Percentiles rank a stretch among this genome's conserved stretches.
These are phyloP conservation scores for Chloropicon primus DNA, from an alignment of 139 green algal species.

Conservation along the genomic window DNA sequence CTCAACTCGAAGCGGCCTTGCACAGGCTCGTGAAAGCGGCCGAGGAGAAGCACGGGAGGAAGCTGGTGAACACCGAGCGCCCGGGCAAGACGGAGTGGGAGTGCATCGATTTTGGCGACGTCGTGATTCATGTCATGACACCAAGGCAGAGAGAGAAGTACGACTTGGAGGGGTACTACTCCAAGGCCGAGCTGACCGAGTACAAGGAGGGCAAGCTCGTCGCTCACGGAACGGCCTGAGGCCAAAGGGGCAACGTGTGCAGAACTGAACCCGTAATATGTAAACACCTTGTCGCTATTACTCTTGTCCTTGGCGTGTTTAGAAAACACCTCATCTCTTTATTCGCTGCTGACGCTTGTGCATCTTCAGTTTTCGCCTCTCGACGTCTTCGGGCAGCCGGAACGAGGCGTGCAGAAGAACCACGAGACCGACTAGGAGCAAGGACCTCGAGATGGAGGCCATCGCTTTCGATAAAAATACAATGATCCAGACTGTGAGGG, in stretches of 20 bases:
- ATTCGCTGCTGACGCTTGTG: not conserved
- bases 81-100: constrained; percentile 7
- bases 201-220: not conserved
- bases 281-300: too few species aligned
- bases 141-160: constrained; percentile 23
- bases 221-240: not conserved
- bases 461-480: not conserved
- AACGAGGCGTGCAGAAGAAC: not conserved
- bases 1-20: constrained; percentile 24
- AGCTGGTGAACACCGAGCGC: not conserved
- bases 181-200: constrained; percentile 4
- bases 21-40: constrained; percentile 4
- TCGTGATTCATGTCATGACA: constrained; percentile 32
- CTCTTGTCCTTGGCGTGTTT: too few species aligned
- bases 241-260: not conserved
- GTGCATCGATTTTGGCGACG: constrained; percentile 21
- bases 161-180: constrained; percentile 32
- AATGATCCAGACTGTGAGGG: not conserved
- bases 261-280: too few species aligned
- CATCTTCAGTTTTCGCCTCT: not conserved
- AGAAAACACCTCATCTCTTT: not conserved
- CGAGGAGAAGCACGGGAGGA: not conserved
- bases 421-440: not conserved
- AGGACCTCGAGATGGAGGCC: not conserved
- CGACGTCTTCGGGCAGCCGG: not conserved